Base-by-base conservation (phyloP, 768 basidiomycete species). In the Russula lepida region DNA sequence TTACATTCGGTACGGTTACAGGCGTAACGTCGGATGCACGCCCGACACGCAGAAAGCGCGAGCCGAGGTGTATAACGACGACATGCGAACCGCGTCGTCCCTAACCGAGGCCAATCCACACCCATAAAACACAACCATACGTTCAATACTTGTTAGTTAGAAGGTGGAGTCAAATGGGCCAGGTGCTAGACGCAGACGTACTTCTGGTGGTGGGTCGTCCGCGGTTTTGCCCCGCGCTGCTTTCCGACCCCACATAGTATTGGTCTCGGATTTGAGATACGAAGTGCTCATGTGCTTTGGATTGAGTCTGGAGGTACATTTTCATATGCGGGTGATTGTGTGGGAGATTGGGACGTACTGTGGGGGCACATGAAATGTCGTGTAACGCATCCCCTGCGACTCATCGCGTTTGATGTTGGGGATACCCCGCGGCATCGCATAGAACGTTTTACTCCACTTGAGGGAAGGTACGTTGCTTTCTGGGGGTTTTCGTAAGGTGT, bases 361-460 rank as follows among this genome's bases (percentile, higher is more conserved):
- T 62, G 89, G 73, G 30, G 91, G 92, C 11, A 92, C 89, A 73
- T 84, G 78, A 73, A 93, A 93, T 15, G 81, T 77, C 4, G 92
- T 92, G 73, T 86, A 92, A 49, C 84, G 81, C 77, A 93, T 77
- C 17, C 89, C 88, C 58, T 66, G 64, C 54, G 83, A 85, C 67
- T 92, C 90, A 76, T 92, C 89, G 66, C 83, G 81, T 73, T 84
- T 88, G 30, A 81, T 83, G 68, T 89, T 89, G 32, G 90, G 89
- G 50, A 91, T 81, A 60, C 89, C 89, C 72, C 89, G 81, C 62
- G 89, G 89, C 89, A 91, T 91, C 33, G n/a, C 65, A 21, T 23
- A 58, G 13, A 23, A 43, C 13, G 55, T 37, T 35, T 56, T 46
- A 49, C 13, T 46, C 13, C 25, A 44, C 50, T 62, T 47, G 56